phyloP scores from a whole-genome alignment of 2,329 filamentous ascomycete genomes.

The Ophiostoma pallidulum region DNA sequence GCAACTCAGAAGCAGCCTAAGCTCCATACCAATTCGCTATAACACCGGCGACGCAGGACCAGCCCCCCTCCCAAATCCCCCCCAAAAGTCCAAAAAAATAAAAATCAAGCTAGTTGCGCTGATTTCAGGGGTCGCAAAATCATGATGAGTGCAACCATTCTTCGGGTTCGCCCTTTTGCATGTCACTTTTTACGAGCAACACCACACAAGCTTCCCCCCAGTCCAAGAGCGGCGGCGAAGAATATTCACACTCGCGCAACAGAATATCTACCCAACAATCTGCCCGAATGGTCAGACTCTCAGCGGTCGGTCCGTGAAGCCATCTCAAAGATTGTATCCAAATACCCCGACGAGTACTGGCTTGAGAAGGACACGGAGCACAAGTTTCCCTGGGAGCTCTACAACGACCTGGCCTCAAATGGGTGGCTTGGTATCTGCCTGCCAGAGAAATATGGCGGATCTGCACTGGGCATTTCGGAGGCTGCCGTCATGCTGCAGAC shows the following conservation, averaged over 20 bases:
- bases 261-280: conserved; percentile 4
- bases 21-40: no score
- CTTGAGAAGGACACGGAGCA: conserved; percentile 54
- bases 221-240: no score
- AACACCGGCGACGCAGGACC: no score
- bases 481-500: conserved; percentile 84
- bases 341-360: conserved; percentile 70
- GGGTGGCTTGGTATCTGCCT: conserved; percentile 78
- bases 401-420: conserved; percentile 52
- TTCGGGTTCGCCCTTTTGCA: no score
- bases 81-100: no score
- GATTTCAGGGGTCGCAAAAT: no score
- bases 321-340: conserved; percentile 55
- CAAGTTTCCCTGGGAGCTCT: background rate
- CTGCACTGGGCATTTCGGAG: conserved; percentile 68
- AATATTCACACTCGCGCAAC: conserved; percentile 7
- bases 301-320: conserved; percentile 63
- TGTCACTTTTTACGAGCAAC: no score
- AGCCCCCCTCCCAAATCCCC: no score
- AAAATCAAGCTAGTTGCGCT: no score
- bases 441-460: conserved; percentile 62
- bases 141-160: no score
- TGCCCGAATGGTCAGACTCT: conserved; percentile 40
- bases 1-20: no score
- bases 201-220: no score